Evolutionary conservation across 345 rosid genomes (phyloP).

Genomic region (Eucalyptus regnans): DNA sequence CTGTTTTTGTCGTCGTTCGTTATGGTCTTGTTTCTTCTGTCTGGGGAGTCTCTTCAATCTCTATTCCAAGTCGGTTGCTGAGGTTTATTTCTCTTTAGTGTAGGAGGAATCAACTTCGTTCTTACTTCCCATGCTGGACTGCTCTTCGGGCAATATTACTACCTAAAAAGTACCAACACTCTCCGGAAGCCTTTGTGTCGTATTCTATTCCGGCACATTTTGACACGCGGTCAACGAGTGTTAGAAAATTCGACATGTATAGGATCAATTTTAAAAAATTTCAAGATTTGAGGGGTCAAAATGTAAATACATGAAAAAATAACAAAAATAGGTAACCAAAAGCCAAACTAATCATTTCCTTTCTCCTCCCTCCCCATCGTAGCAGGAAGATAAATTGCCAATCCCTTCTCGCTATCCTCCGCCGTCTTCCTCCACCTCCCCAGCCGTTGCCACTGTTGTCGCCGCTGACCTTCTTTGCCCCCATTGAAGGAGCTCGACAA

Average conservation of each 20-base stretch:
- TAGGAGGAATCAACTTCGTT: not conserved
- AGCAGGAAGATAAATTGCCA: rapidly evolving
- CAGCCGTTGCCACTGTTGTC: rapidly evolving
- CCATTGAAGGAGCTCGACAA: too few relatives aligned
- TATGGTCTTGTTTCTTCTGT: not conserved
- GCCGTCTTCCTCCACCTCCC: too few relatives aligned
- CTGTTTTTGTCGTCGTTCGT: not conserved
- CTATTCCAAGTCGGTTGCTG: not conserved
- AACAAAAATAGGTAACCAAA: too few relatives aligned
- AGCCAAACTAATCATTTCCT: too few relatives aligned
- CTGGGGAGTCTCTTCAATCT: not conserved
- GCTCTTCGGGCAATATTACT: not conserved
- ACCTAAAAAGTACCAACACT: too few relatives aligned
- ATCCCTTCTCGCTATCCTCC: rapidly evolving
- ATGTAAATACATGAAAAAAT: too few relatives aligned
- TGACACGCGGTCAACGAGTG: rapidly evolving
- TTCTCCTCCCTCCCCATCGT: too few relatives aligned
- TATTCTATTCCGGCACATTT: rapidly evolving
- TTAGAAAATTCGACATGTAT: too few relatives aligned
- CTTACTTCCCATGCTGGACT: not conserved
- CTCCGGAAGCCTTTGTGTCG: rapidly evolving
- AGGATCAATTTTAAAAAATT: rapidly evolving
- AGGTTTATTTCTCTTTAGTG: not conserved
- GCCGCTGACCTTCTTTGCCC: rapidly evolving
- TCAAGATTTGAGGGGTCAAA: rapidly evolving